Evolutionary conservation across 305 asterid genomes (phyloP), one percentile per base, ranked within the genome.

Genomic region (Lippia alba): DNA sequence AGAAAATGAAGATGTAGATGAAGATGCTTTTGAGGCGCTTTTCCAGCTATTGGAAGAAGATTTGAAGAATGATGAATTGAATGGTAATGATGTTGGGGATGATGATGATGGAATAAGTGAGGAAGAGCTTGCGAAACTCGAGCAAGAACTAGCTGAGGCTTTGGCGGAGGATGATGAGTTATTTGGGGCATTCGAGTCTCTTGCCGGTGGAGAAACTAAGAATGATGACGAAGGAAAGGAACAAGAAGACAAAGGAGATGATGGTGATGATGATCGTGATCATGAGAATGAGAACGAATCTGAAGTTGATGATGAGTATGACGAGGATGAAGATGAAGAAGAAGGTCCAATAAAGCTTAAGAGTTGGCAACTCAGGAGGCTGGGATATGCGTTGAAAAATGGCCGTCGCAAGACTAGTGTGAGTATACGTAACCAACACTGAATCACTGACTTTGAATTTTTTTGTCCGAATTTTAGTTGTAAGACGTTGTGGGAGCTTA

Each of bases 371-470:
- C 87, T 86, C 20, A 80, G 84, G 76, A 89, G 91, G 74, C 79
- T 91, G 77, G 97, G 91, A 14, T 86, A 88, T 79, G 97, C 97
- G 58, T 75, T 94, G 77, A 91, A 86, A 85, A 79, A 74, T 60
- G 99, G 99, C 33, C 89, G 95, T 49, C 96, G 97, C 32, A 94
- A 91, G 89, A 91, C 87, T 80, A 84, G 85, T 69, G 99, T 91
- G 78, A 86, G 92, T 77, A 36, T 56, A 5, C 33, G 71, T 57
- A 18, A 32, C n/a, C n/a, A n/a, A n/a, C n/a, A n/a, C n/a, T n/a
- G n/a, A n/a, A n/a, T n/a, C n/a, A 68, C 15, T n/a, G n/a, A n/a
- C n/a, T 51, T 49, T 41, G 11, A 19, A 32, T 44, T 0, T 44
- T 44, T 8, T 44, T 44, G 4, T 39, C 4, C 9, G 7, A 9